phyloP scores from a whole-genome alignment of 2,329 filamentous ascomycete species.

The Aspergillus ibericus region DNA sequence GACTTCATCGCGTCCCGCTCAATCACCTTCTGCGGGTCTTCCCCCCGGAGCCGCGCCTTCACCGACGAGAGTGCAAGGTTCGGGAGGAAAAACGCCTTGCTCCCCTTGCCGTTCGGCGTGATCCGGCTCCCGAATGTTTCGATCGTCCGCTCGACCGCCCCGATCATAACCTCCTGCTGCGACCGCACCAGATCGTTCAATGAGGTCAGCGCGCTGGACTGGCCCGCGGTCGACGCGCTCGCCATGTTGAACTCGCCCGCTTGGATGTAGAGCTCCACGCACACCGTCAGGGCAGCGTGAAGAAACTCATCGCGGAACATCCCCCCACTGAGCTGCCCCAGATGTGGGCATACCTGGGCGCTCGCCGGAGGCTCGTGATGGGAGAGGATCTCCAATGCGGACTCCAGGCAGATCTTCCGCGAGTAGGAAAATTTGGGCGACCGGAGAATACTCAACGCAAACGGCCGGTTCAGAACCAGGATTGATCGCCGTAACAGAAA shows the following conservation, averaged over 20 bases:
- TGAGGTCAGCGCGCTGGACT: slow-evolving; percentile 12
- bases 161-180: slow-evolving; percentile 32
- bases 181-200: slow-evolving; percentile 34
- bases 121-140: slow-evolving; percentile 32
- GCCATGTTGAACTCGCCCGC: slow-evolving; percentile 24
- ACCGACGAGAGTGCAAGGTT: slow-evolving; percentile 31
- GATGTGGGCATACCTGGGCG: slow-evolving; percentile 26
- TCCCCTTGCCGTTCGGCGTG: slow-evolving; percentile 25
- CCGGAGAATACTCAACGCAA: slow-evolving; percentile 33
- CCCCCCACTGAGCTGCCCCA: slow-evolving; percentile 33
- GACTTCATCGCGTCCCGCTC: slow-evolving; percentile 23
- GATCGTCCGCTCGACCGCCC: slow-evolving; percentile 29
- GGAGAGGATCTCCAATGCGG: slow-evolving; percentile 36
- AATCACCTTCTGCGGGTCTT: slow-evolving; percentile 28
- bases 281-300: slow-evolving; percentile 34
- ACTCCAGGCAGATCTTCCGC: slow-evolving; percentile 38
- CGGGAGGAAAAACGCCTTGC: slow-evolving; percentile 33
- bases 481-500: slow-evolving; percentile 57
- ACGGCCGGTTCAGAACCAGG: slow-evolving; percentile 54
- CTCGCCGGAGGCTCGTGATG: slow-evolving; percentile 27
- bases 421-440: slow-evolving; percentile 40
- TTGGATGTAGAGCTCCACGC: slow-evolving; percentile 35
- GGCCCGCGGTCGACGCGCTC: slow-evolving; percentile 8
- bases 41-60: slow-evolving; percentile 33
- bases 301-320: slow-evolving; percentile 39